Evolutionary conservation across 2,329 filamentous ascomycete genomes (phyloP).

Genomic region (Alternaria tenuissima): DNA sequence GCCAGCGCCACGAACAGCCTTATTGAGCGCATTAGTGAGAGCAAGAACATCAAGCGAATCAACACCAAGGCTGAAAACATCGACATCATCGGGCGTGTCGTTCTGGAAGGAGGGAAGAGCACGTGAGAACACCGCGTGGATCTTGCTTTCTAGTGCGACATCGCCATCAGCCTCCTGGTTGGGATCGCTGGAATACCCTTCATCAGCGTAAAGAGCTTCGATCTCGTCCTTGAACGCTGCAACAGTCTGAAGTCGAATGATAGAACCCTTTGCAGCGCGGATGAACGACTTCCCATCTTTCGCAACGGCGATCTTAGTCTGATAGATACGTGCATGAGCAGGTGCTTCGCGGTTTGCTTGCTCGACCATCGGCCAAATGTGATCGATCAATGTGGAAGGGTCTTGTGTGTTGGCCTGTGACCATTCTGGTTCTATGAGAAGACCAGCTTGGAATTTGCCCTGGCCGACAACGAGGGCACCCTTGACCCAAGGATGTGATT

Average conservation of each 20-base stretch:
- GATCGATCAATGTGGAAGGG: constrained; percentile 18
- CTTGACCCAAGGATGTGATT: constrained; percentile 14
- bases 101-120: background rate
- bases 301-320: constrained; percentile 24
- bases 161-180: background rate
- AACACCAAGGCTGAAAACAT: constrained; percentile 6
- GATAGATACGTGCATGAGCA: constrained; percentile 33
- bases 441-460: constrained; percentile 24
- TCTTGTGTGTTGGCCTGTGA: constrained; percentile 1
- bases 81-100: background rate
- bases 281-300: constrained; percentile 17
- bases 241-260: constrained; percentile 32
- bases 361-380: constrained; percentile 34
- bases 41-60: constrained; percentile 8
- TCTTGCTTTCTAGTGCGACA: background rate
- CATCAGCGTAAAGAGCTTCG: constrained; percentile 26
- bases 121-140: background rate
- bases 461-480: constrained; percentile 33
- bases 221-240: constrained; percentile 34
- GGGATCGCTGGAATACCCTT: constrained; percentile 4
- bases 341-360: constrained; percentile 31
- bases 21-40: constrained; percentile 8
- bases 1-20: background rate
- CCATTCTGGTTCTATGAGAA: constrained; percentile 33
- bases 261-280: constrained; percentile 37